Conservation (phyloP, 441 rosid genomes). For the Omphalea diandra region DNA sequence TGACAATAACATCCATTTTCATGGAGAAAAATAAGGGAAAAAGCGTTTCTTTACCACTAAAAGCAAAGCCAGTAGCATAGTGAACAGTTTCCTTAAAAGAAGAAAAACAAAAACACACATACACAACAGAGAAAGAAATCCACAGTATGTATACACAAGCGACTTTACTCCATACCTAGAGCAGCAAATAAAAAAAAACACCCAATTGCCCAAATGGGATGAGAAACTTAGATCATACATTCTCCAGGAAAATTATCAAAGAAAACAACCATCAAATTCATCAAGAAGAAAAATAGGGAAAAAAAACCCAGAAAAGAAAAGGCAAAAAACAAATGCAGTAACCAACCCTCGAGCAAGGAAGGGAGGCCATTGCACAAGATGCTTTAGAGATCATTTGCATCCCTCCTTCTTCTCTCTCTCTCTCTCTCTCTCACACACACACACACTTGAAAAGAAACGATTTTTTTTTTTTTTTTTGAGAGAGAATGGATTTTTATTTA, state of each 20-base stretch:
- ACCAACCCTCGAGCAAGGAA: conserved; percentile 71
- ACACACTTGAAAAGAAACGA: background rate
- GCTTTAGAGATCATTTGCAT: conserved; percentile 74
- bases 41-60: background rate
- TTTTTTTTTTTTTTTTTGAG: background rate
- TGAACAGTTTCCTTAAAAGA: background rate
- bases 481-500: background rate
- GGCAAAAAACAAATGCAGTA: conserved; percentile 32
- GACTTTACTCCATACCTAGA: background rate
- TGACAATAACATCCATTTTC: background rate
- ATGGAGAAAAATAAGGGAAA: too few relatives aligned
- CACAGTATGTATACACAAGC: background rate
- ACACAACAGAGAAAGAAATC: background rate
- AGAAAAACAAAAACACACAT: background rate
- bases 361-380: conserved; percentile 72
- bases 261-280: conserved; percentile 13
- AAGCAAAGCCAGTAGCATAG: background rate
- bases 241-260: conserved; percentile 1
- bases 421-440: background rate
- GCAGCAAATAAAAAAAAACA: background rate
- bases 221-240: conserved; percentile 12
- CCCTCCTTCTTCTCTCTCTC: conserved; percentile 25
- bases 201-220: conserved; percentile 14
- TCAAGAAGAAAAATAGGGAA: conserved; percentile 16
- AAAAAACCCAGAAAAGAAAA: background rate